phyloP scores from a whole-genome alignment of 2,329 filamentous ascomycete genomes.

The Phaeosphaeriaceae sp. region DNA sequence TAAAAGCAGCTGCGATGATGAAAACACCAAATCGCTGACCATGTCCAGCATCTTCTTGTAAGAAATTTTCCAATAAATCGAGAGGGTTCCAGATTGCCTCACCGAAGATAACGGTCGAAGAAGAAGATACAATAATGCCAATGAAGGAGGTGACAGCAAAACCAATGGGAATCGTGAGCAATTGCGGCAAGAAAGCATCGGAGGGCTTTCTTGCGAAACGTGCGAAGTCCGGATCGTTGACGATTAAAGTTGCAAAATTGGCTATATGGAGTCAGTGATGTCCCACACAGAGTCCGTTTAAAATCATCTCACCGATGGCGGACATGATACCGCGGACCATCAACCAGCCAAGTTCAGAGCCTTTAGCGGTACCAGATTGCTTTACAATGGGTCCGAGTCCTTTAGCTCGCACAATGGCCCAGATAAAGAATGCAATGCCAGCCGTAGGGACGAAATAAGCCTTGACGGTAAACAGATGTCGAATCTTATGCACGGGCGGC shows the following conservation, averaged over 20 bases:
- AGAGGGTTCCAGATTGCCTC: constrained; percentile 53
- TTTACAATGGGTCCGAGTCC: constrained; percentile 84
- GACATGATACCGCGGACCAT: constrained; percentile 88
- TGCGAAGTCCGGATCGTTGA: constrained; percentile 81
- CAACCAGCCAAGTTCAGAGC: constrained; percentile 77
- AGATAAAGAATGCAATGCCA: constrained; percentile 86
- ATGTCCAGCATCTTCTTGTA: constrained; percentile 48
- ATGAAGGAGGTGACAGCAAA: constrained; percentile 79
- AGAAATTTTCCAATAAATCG: constrained; percentile 51
- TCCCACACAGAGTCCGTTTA: not conserved
- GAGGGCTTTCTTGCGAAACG: constrained; percentile 80
- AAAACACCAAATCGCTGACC: constrained; percentile 58
- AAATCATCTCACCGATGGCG: constrained; percentile 60
- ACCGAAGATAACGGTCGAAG: constrained; percentile 52
- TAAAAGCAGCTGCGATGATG: constrained; percentile 58
- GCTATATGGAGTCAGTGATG: constrained; percentile 49
- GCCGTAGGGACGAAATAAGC: constrained; percentile 82
- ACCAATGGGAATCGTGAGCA: constrained; percentile 61
- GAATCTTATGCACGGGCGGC: constrained; percentile 87
- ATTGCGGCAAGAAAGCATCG: constrained; percentile 81
- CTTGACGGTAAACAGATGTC: constrained; percentile 91
- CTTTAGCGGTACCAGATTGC: constrained; percentile 68
- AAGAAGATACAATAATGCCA: constrained; percentile 60
- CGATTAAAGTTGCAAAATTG: constrained; percentile 88
- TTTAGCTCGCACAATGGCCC: constrained; percentile 81